Percentiles rank a stretch among this genome's conserved stretches.
These are phyloP conservation scores for Mortierella hygrophila DNA, from an alignment of 192 early-diverging fungal species.

Conservation along the genomic window DNA sequence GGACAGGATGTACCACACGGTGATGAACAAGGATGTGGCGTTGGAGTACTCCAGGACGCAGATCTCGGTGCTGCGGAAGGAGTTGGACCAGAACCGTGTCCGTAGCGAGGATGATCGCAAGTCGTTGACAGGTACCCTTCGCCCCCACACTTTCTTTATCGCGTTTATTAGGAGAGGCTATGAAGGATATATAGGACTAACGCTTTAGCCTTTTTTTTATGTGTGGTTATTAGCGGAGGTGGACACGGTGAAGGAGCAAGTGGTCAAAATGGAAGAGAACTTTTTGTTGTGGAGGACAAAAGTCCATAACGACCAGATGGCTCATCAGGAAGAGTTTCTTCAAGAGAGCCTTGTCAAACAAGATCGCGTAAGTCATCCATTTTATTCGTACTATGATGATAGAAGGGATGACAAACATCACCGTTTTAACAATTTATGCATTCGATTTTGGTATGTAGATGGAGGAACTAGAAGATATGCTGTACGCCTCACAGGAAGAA, in stretches of 20 bases:
- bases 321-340: slow-evolving; percentile 30
- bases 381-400: neutral
- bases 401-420: neutral
- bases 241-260: slow-evolving; percentile 27
- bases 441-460: slow-evolving; percentile 16
- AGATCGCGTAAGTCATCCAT: slow-evolving; percentile 19
- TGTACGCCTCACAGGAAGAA: slow-evolving; percentile 34
- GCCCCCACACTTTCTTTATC: neutral
- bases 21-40: slow-evolving; percentile 29
- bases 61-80: slow-evolving; percentile 16
- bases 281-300: slow-evolving; percentile 48
- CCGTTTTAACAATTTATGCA: neutral
- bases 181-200: neutral
- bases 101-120: slow-evolving; percentile 17
- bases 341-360: slow-evolving; percentile 37
- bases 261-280: slow-evolving; percentile 42
- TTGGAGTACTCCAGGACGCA: slow-evolving; percentile 28
- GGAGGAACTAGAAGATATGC: slow-evolving; percentile 35
- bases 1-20: slow-evolving; percentile 25
- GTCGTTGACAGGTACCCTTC: slow-evolving; percentile 20
- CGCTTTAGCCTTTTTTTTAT: neutral
- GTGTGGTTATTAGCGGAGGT: slow-evolving; percentile 22
- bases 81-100: slow-evolving; percentile 20
- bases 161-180: neutral
- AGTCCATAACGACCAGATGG: slow-evolving; percentile 41